Base-by-base conservation (phyloP, 2,329 filamentous ascomycete genomes). In the Lachnum nothofagi region DNA sequence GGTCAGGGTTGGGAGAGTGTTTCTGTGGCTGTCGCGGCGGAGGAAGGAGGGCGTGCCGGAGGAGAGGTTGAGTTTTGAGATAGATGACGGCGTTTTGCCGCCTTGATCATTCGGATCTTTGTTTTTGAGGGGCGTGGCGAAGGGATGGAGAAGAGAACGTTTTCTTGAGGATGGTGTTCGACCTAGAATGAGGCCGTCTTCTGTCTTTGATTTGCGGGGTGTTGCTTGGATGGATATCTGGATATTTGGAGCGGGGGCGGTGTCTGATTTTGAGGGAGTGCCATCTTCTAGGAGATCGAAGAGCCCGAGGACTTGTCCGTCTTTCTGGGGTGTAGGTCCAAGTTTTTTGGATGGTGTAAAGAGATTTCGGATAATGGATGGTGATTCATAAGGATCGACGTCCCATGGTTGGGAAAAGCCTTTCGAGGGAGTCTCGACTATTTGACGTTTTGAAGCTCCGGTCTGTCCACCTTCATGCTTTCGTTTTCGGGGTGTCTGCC, bases 11-110 rank as follows among this genome's bases (percentile, higher is more conserved):
- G 76, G 70, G 40, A 83, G 65, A 1, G 72, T 65, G 2, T 65
- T 49, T 46, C 64, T 44, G 65, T 70, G 58, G 42, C 62, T 70
- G 48, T 72, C 71, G 51, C 82, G 70, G 16, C 80, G 70, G 9
- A 91, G 68, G 61, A 91, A 91, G 0, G 84, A 76, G 0, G 87
- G 87, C 1, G 87, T 91, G n/a, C n/a, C n/a, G n/a, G n/a, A n/a
- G 5, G 79, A 75, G 57, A 87, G 82, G 39, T 78, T 72, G 10
- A 79, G 68, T 48, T 78, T 80, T 4, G 75, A 78, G 6, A 74
- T 71, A 0, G 76, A 75, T 1, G 67, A 72, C 0, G 77, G 76
- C 0, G 76, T 79, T 23, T 64, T 70, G 4, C 63, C 65, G 2
- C 65, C 67, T 42, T 61, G 58, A 10, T 59, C 50, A 42, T 72